Conservation (phyloP, 306 rosid genomes). For the Cicer judaicum region DNA sequence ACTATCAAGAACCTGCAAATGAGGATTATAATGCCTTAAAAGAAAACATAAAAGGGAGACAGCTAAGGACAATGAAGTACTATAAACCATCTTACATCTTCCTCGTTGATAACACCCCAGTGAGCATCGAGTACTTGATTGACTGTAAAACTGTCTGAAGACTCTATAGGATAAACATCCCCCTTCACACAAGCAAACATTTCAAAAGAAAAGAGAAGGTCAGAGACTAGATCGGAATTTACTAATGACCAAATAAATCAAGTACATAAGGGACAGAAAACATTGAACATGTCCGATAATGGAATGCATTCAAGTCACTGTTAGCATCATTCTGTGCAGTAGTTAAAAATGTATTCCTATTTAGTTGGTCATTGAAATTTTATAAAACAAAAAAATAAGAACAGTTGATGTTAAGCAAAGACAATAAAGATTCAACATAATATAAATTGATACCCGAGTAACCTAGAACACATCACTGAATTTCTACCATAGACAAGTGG, state of each 20-base stretch:
- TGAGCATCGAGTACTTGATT: conserved; percentile 86
- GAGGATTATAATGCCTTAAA: conserved; percentile 33
- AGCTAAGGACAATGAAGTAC: conserved; percentile 24
- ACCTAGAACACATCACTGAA: conserved; percentile 31
- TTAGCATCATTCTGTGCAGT: conserved; percentile 20
- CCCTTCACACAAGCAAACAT: conserved; percentile 60
- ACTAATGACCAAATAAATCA: conserved; percentile 32
- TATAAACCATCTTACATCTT: conserved; percentile 67
- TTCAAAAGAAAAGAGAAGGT: conserved; percentile 35
- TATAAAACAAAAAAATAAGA: conserved; percentile 16
- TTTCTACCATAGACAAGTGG: conserved; percentile 23
- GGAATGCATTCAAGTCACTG: conserved; percentile 21
- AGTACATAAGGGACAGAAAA: conserved; percentile 14
- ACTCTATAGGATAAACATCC: conserved; percentile 91
- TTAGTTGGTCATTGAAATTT: conserved; percentile 17
- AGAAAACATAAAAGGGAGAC: conserved; percentile 32
- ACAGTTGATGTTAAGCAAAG: conserved; percentile 26
- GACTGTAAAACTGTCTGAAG: conserved; percentile 58
- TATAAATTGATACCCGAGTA: conserved; percentile 13
- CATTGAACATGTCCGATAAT: conserved; percentile 20
- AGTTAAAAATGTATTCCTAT: conserved; percentile 27
- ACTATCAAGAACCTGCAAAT: conserved; percentile 24
- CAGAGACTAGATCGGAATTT: conserved; percentile 29
- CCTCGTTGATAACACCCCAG: conserved; percentile 84
- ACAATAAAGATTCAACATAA: conserved; percentile 19